Base-by-base conservation (phyloP, 495 filamentous ascomycete species). In the Xylaria telfairii region DNA sequence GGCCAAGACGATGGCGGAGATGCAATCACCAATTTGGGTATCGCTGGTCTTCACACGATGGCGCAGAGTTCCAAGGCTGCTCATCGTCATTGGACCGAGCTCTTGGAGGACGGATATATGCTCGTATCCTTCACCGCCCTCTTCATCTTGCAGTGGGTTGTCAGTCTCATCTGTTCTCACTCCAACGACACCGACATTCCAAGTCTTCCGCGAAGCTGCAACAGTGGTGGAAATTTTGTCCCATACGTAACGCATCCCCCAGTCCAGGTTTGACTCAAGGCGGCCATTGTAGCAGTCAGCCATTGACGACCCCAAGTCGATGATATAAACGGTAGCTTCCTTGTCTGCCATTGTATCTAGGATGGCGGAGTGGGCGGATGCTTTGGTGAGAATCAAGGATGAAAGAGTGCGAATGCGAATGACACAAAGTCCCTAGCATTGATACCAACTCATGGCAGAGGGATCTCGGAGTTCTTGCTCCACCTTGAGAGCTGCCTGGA, bases 211-310 rank as follows among this genome's bases (percentile, higher is more conserved):
- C 37, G 89, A 91, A 30, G 92, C 93, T 17, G 90, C 86, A 68
- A 99, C 90, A 12, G 93, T 97, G 26, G 87, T 89, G 0, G 93
- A 93, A 74, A 98, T 96, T 74, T 90, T 94, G 80, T 98, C 96
- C 96, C 96, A 99, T 60, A 99, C 89, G 85, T 97, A 99, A 67
- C 88, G 88, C 92, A 98, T 91, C 24, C 90, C 87, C 86, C 89
- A 98, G 67, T 97, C 93, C 4, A 98, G 88, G 80, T 98, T 92
- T 19, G 92, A 91, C 76, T 94, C 86, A 8, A 80, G 74, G 61
- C 96, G 89, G n/a, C 90, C 94, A 84, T 90, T 84, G 71, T 88
- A 87, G 70, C 85, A 87, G 75, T 92, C 84, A 56, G 87, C 91
- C 93, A 97, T 98, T 24, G 96, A 93, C 71, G 80, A 81, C 61